These are phyloP conservation scores for Hypsizygus marmoreus DNA, from an alignment of 768 basidiomycete genomes.

Conservation along the genomic window DNA sequence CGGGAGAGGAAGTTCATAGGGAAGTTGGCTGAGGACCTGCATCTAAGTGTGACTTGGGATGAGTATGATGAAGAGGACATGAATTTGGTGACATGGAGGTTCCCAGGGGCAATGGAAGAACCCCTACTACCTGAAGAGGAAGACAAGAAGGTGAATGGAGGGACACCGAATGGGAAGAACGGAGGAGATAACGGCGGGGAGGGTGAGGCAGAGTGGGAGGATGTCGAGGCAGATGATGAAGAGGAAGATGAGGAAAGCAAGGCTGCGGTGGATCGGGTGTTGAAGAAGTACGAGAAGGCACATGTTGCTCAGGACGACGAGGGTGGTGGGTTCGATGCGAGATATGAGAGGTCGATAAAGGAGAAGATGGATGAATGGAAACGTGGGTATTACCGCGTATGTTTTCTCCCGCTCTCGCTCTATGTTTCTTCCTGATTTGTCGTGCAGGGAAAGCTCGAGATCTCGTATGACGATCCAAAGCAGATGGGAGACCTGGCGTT, in stretches of 20 bases:
- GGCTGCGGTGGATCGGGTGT: constrained; percentile 76
- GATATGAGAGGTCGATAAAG: constrained; percentile 69
- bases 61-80: constrained; percentile 85
- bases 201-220: constrained; percentile 58
- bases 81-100: constrained; percentile 70
- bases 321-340: constrained; percentile 75
- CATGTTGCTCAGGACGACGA: constrained; percentile 72
- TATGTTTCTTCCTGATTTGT: not conserved
- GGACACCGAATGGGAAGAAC: constrained; percentile 26
- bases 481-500: constrained; percentile 71
- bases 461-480: constrained; percentile 70
- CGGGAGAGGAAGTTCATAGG: constrained; percentile 80
- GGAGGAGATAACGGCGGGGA: constrained; percentile 34
- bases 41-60: constrained; percentile 87
- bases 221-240: constrained; percentile 51
- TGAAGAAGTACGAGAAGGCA: constrained; percentile 88
- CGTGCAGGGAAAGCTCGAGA: constrained; percentile 79
- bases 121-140: constrained; percentile 31
- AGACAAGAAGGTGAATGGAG: constrained; percentile 9
- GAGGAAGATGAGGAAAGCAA: constrained; percentile 72
- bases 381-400: constrained; percentile 82
- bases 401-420: constrained; percentile 11
- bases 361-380: constrained; percentile 96
- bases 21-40: constrained; percentile 73
- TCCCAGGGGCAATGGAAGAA: constrained; percentile 48